Percentiles rank a stretch among this genome's conserved stretches.
Conservation (phyloP, 352 stramenopile species). For the Hyaloperonospora brassicae region DNA sequence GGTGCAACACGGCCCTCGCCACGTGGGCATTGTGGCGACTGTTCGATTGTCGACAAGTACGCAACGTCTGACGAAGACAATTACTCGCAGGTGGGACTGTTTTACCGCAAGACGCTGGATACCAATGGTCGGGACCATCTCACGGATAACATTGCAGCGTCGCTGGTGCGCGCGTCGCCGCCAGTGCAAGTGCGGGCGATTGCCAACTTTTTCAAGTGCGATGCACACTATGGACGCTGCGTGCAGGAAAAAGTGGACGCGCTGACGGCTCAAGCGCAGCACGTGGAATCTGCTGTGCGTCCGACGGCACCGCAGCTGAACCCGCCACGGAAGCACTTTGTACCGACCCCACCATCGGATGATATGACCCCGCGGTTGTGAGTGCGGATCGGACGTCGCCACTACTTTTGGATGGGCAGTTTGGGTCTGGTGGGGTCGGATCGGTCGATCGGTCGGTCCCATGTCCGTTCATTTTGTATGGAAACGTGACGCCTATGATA, state of each 20-base stretch:
- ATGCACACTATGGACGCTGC: slow-evolving; percentile 77
- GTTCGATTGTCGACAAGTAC: slow-evolving; percentile 33
- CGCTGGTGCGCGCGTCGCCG: slow-evolving; percentile 39
- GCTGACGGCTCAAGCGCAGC: slow-evolving; percentile 23
- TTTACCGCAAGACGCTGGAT: slow-evolving; percentile 63
- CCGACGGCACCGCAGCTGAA: slow-evolving; percentile 39
- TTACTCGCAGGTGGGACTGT: slow-evolving; percentile 52
- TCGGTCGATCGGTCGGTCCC: too few species aligned
- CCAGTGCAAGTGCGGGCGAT: slow-evolving; percentile 37
- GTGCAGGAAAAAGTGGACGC: slow-evolving; percentile 69
- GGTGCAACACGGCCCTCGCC: slow-evolving; percentile 12
- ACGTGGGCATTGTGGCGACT: slow-evolving; percentile 21
- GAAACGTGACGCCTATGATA: too few species aligned
- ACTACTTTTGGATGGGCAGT: too few species aligned
- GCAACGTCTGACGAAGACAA: slow-evolving; percentile 73
- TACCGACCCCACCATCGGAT: slow-evolving; percentile 40
- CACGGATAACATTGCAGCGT: slow-evolving; percentile 65
- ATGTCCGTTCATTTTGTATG: too few species aligned
- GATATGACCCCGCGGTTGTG: slow-evolving; percentile 48
- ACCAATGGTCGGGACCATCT: slow-evolving; percentile 48
- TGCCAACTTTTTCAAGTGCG: slow-evolving; percentile 82
- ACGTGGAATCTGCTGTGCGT: slow-evolving; percentile 4
- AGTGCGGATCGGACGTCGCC: neutral
- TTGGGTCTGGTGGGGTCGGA: too few species aligned
- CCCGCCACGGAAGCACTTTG: slow-evolving; percentile 50